These are phyloP conservation scores for Saturnispora sekii DNA, from an alignment of 805 yeast genomes.

Conservation along the genomic window DNA sequence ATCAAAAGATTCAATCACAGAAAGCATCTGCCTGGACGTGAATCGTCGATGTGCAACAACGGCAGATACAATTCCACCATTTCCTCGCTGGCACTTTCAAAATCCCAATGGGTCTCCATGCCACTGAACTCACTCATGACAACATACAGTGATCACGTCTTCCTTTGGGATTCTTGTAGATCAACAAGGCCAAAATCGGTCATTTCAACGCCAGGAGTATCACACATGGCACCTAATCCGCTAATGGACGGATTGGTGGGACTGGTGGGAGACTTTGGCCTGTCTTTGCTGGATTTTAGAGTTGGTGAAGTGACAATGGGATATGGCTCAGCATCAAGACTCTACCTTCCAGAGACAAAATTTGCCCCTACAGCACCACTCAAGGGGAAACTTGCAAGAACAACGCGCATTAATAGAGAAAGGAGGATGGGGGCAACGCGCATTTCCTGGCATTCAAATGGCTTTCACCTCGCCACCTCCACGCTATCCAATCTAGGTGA, in stretches of 20 bases:
- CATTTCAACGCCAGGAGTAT: constrained; percentile 40
- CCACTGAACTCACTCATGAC: constrained; percentile 44
- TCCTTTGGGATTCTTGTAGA: constrained; percentile 65
- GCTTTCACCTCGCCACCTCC: constrained; percentile 54
- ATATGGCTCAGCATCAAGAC: constrained; percentile 19
- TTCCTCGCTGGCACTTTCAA: constrained; percentile 29
- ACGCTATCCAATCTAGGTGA: constrained; percentile 21
- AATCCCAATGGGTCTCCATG: constrained; percentile 33
- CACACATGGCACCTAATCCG: constrained; percentile 40
- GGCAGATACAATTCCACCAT: constrained; percentile 20
- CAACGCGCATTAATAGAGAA: background rate
- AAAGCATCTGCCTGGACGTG: constrained; percentile 36
- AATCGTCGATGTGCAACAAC: constrained; percentile 12
- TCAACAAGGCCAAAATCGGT: constrained; percentile 50
- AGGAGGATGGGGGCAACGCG: constrained; percentile 27
- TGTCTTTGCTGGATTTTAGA: constrained; percentile 65
- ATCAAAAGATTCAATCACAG: constrained; percentile 71
- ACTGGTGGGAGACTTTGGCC: constrained; percentile 61
- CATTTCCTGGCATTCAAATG: constrained; percentile 56
- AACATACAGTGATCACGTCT: constrained; percentile 57
- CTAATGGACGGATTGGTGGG: constrained; percentile 45
- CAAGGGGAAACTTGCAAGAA: background rate
- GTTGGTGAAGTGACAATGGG: constrained; percentile 15
- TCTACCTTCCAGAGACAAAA: constrained; percentile 5
- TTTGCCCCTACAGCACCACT: background rate